These are phyloP conservation scores for Coemansia sp. DNA, from an alignment of 371 early-diverging fungal genomes.

Conservation along the genomic window DNA sequence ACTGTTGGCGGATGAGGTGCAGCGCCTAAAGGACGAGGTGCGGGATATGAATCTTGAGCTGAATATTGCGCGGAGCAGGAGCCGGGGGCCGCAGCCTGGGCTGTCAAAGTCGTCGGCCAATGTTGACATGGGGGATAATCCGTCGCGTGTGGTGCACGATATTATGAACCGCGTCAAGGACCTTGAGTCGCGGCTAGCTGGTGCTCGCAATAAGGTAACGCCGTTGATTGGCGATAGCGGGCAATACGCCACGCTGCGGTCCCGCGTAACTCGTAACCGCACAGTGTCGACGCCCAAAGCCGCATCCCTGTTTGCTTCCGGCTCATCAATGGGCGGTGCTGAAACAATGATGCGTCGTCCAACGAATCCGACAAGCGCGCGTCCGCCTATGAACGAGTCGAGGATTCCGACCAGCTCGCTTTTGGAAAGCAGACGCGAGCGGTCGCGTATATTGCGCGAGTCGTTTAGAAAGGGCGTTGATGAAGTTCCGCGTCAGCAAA, in stretches of 20 bases:
- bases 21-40: constrained; percentile 77
- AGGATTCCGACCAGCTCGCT: constrained; percentile 13
- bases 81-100: constrained; percentile 32
- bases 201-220: constrained; percentile 50
- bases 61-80: constrained; percentile 50
- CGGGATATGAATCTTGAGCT: constrained; percentile 53
- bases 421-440: constrained; percentile 24
- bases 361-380: constrained; percentile 14
- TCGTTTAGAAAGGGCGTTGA: constrained; percentile 18
- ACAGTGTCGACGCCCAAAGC: constrained; percentile 38
- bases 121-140: constrained; percentile 30
- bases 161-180: constrained; percentile 52
- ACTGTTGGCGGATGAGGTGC: constrained; percentile 67
- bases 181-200: constrained; percentile 45
- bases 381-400: constrained; percentile 13
- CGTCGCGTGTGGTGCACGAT: constrained; percentile 39
- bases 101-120: constrained; percentile 48
- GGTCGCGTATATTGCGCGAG: constrained; percentile 31
- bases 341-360: constrained; percentile 13
- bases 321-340: neutral
- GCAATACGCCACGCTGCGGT: constrained; percentile 43
- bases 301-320: constrained; percentile 7
- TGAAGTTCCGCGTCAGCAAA: constrained; percentile 24
- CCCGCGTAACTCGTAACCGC: constrained; percentile 37
- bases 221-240: constrained; percentile 44